phyloP scores from a whole-genome alignment of 1,284 basidiomycete species.

The Rhodotorula sp. region DNA sequence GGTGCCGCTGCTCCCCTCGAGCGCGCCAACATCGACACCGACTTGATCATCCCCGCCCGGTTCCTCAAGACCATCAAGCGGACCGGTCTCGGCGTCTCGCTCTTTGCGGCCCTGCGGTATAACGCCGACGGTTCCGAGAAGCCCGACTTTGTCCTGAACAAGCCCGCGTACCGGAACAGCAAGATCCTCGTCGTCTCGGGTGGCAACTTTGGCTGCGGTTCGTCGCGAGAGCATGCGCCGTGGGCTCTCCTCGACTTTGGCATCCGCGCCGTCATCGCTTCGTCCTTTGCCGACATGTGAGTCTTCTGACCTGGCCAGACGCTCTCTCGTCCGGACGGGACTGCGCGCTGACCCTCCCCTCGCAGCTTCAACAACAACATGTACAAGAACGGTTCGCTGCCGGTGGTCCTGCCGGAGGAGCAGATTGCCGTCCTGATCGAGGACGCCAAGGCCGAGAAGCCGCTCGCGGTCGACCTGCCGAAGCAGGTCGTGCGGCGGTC shows the following conservation, averaged over 20 bases:
- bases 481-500: conserved; percentile 76
- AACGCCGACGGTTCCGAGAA: conserved; percentile 68
- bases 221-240: conserved; percentile 87
- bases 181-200: conserved; percentile 87
- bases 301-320: not conserved
- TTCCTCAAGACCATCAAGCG: conserved; percentile 91
- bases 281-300: conserved; percentile 85
- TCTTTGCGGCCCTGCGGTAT: conserved; percentile 82
- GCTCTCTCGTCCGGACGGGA: not conserved
- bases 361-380: conserved; percentile 62
- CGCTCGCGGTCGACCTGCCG: conserved; percentile 87
- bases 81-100: conserved; percentile 82
- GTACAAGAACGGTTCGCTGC: conserved; percentile 96
- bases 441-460: conserved; percentile 75
- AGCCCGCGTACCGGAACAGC: conserved; percentile 73
- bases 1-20: conserved; percentile 80
- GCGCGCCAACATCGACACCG: conserved; percentile 85
- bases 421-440: conserved; percentile 72
- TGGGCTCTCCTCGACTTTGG: conserved; percentile 98
- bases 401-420: conserved; percentile 71
- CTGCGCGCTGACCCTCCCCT: not conserved
- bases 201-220: conserved; percentile 91
- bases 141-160: conserved; percentile 87
- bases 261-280: conserved; percentile 83
- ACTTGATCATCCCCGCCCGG: conserved; percentile 85